phyloP scores from a whole-genome alignment of 163 green algal species.

The Scenedesmus sp. region DNA sequence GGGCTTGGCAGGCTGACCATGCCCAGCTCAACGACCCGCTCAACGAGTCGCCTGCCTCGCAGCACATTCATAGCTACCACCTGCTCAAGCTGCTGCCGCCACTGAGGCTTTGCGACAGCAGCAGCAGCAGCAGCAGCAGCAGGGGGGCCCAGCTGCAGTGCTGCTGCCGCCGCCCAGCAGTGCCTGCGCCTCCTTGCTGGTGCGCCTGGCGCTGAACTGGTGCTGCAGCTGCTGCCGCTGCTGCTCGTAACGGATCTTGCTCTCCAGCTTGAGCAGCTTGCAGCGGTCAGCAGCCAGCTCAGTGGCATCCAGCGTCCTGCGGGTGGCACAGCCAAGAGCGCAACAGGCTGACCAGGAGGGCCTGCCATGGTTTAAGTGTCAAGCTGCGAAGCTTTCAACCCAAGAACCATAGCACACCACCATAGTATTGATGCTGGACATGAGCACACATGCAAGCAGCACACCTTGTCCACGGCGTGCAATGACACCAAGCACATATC shows the following conservation, averaged over 20 bases:
- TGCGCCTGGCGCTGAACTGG: constrained; percentile 22
- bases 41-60: not conserved
- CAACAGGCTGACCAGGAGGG: no score
- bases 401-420: no score
- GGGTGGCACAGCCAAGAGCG: not conserved
- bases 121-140: no score
- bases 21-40: not conserved
- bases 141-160: not conserved
- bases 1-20: constrained; percentile 34
- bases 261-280: constrained; percentile 41
- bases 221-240: constrained; percentile 24
- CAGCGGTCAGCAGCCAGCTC: constrained; percentile 23
- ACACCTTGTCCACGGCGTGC: not conserved
- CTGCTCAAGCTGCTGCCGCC: constrained; percentile 11
- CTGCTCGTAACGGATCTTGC: constrained; percentile 29
- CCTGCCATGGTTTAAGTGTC: no score
- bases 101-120: not conserved
- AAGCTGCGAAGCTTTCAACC: no score
- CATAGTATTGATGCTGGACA: no score
- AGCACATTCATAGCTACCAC: not conserved
- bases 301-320: constrained; percentile 34
- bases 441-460: no score
- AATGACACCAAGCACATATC: not conserved
- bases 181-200: not conserved
- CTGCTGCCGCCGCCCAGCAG: not conserved